Evolutionary conservation across 345 rosid species (phyloP).

Genomic region (Noccaea caerulescens): DNA sequence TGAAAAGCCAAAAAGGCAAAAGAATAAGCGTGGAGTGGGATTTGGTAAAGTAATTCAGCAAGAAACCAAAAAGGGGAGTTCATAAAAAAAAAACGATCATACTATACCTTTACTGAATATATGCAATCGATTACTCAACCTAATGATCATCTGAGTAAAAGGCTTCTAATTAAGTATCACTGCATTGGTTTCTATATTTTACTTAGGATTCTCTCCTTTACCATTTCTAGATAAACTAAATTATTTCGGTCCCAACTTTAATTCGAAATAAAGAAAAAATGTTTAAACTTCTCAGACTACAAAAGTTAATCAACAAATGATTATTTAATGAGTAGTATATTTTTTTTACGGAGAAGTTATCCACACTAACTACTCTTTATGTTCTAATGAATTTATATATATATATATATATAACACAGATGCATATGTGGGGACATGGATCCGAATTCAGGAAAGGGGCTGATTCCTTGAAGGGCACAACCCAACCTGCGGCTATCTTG

Average conservation of each 20-base stretch:
- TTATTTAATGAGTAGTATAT: too few relatives aligned
- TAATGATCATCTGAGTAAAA: conserved; percentile 32
- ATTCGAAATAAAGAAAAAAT: not conserved
- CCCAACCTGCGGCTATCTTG: conserved; percentile 88
- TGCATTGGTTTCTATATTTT: conserved; percentile 26
- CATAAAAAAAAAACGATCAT: conserved; percentile 24
- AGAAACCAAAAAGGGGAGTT: conserved; percentile 6
- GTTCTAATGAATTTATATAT: conserved; percentile 3
- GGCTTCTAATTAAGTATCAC: conserved; percentile 21
- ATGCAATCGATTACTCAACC: conserved; percentile 40
- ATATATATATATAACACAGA: conserved; percentile 54
- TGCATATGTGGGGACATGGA: conserved; percentile 99
- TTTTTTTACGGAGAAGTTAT: not conserved
- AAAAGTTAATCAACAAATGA: too few relatives aligned
- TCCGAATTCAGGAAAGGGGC: conserved; percentile 95
- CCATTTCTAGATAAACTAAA: conserved; percentile 15
- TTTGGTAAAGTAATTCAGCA: conserved; percentile 41
- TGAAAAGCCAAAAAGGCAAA: conserved; percentile 48
- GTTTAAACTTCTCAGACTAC: too few relatives aligned
- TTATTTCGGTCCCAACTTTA: conserved; percentile 16
- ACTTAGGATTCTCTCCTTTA: conserved; percentile 39
- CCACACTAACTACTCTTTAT: not conserved
- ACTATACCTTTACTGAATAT: conserved; percentile 35
- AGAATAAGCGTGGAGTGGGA: conserved; percentile 41
- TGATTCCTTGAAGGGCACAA: conserved; percentile 82